A percentile compares a stretch with the other conserved stretches of the same genome.
Conservation (phyloP, 768 basidiomycete genomes). For the Mycena capillaripes region DNA sequence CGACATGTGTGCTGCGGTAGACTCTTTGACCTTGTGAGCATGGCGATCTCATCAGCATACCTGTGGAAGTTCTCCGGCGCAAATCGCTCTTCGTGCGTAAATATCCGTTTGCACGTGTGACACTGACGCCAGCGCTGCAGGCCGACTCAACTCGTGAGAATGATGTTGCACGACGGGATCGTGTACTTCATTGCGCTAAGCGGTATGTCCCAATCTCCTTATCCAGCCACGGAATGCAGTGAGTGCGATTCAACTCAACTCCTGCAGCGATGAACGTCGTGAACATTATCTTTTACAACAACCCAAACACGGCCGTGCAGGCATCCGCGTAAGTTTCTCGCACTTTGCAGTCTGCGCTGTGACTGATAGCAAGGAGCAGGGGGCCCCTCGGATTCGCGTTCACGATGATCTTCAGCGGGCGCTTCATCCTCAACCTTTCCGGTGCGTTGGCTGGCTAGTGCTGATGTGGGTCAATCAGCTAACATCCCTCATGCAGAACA, state of each 20-base stretch:
- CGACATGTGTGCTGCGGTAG: not conserved
- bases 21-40: conserved; percentile 21
- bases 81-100: conserved; percentile 5
- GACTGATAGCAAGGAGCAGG: not conserved
- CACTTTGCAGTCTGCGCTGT: not conserved
- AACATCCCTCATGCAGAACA: conserved; percentile 12
- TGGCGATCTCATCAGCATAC: conserved; percentile 13
- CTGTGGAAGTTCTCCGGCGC: conserved; percentile 26
- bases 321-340: conserved; percentile 15
- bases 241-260: not conserved
- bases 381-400: conserved; percentile 18
- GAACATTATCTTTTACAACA: conserved; percentile 28
- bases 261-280: conserved; percentile 27
- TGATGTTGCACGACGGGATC: conserved; percentile 27
- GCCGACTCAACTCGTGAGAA: not conserved
- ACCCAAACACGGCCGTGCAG: conserved; percentile 10
- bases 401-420: conserved; percentile 35
- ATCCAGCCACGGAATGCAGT: not conserved
- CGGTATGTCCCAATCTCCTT: not conserved
- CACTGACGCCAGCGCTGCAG: not conserved
- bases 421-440: conserved; percentile 37
- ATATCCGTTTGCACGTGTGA: not conserved
- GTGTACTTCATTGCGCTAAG: conserved; percentile 31
- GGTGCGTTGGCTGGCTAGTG: conserved; percentile 2
- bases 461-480: not conserved